A percentile compares a stretch with the other conserved stretches of the same genome.
Evolutionary conservation across 2,329 filamentous ascomycete species (phyloP).

Genomic region (Scortechinia acanthostroma): DNA sequence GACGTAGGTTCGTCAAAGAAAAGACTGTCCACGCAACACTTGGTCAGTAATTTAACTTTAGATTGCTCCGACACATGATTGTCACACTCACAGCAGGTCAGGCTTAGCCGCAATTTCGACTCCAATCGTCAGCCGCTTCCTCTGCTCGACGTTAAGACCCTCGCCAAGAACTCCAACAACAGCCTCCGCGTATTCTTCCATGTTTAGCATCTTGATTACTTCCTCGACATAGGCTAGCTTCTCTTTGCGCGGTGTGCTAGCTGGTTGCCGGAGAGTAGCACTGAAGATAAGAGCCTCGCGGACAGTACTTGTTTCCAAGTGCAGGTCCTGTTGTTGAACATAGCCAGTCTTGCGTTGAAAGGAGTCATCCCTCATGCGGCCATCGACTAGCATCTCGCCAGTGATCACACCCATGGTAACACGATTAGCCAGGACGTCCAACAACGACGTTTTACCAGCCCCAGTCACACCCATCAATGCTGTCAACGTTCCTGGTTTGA

Average conservation of each 20-base stretch:
- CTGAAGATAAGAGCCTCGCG: constrained; percentile 83
- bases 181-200: constrained; percentile 84
- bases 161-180: constrained; percentile 85
- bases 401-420: constrained; percentile 83
- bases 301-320: constrained; percentile 77
- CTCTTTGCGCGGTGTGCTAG: constrained; percentile 62
- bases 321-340: constrained; percentile 87
- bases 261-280: constrained; percentile 77
- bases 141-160: constrained; percentile 68
- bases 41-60: too few relatives aligned
- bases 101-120: constrained; percentile 94
- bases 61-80: too few relatives aligned
- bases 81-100: constrained; percentile 70
- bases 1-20: constrained; percentile 95
- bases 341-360: constrained; percentile 92
- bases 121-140: constrained; percentile 80
- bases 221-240: constrained; percentile 84
- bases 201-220: constrained; percentile 83
- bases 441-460: constrained; percentile 86
- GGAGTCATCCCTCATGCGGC: constrained; percentile 63
- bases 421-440: constrained; percentile 79
- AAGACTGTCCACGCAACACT: too few relatives aligned
- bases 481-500: constrained; percentile 84
- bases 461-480: constrained; percentile 87
- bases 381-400: constrained; percentile 70